phyloP scores from a whole-genome alignment of 169 alveolate species.

The Plasmodium relictum region DNA sequence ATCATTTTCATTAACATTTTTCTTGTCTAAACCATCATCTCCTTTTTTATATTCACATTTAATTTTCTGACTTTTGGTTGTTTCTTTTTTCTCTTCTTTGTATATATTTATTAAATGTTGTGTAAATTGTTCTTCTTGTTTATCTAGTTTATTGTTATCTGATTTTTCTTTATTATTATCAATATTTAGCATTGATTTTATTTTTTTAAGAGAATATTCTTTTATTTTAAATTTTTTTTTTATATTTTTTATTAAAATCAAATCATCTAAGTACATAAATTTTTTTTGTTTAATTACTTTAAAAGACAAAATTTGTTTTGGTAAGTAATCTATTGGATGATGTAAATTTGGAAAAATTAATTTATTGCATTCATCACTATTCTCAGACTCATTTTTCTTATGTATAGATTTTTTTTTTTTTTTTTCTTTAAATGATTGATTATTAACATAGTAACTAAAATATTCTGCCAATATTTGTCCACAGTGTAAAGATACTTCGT shows the following conservation, averaged over 20 bases:
- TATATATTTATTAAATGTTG: too few species aligned
- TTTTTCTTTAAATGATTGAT: neutral
- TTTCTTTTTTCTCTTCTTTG: too few species aligned
- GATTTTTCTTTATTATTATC: neutral
- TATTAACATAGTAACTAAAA: conserved; percentile 40
- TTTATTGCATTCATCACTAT: neutral
- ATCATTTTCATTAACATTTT: too few species aligned
- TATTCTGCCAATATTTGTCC: conserved; percentile 63
- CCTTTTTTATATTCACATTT: too few species aligned
- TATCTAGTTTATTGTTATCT: neutral
- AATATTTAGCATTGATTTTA: neutral
- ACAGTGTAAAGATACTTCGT: conserved; percentile 33
- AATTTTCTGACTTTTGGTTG: too few species aligned
- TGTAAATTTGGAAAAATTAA: conserved; percentile 23
- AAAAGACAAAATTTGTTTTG: conserved; percentile 26
- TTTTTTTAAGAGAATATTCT: neutral
- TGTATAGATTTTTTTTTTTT: neutral
- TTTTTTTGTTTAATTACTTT: conserved; percentile 17
- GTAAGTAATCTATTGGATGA: conserved; percentile 19
- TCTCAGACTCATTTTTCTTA: neutral
- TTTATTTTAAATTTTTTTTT: neutral
- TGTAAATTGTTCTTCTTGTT: neutral
- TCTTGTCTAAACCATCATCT: too few species aligned
- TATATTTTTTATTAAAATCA: neutral
- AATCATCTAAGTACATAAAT: conserved; percentile 19